phyloP scores from a whole-genome alignment of 306 rosid species.

The Dalbergia oliveri region DNA sequence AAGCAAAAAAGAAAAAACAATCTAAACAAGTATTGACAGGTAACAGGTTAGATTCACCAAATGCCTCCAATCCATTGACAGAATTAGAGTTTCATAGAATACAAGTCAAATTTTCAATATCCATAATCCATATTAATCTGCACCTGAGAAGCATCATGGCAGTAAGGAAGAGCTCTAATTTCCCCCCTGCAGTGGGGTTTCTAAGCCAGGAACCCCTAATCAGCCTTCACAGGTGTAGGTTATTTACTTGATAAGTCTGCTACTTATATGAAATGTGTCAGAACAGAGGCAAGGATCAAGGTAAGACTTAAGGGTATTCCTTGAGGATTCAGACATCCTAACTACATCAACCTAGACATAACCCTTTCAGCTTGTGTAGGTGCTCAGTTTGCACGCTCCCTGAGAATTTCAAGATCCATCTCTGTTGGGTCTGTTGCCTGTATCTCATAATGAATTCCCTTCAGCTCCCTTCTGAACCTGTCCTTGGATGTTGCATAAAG shows the following conservation, averaged over 20 bases:
- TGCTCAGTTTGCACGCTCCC: conserved; percentile 76
- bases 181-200: conserved; percentile 51
- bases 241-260: conserved; percentile 54
- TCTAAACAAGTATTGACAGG: background rate
- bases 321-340: conserved; percentile 47
- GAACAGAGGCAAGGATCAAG: conserved; percentile 45
- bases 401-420: conserved; percentile 84
- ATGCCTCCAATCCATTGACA: conserved; percentile 22
- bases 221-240: conserved; percentile 71
- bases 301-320: conserved; percentile 49
- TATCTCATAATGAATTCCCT: conserved; percentile 88
- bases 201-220: conserved; percentile 58
- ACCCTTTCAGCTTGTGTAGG: conserved; percentile 29
- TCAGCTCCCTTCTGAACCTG: conserved; percentile 80
- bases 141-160: conserved; percentile 76
- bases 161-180: conserved; percentile 62
- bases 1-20: background rate
- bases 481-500: conserved; percentile 85
- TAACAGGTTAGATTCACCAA: conserved; percentile 18
- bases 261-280: conserved; percentile 32
- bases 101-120: conserved; percentile 42
- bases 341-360: conserved; percentile 45
- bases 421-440: conserved; percentile 88
- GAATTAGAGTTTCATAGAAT: conserved; percentile 32
- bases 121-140: conserved; percentile 43